Conservation (phyloP, 75 land plant species). For the Picea glauca region DNA sequence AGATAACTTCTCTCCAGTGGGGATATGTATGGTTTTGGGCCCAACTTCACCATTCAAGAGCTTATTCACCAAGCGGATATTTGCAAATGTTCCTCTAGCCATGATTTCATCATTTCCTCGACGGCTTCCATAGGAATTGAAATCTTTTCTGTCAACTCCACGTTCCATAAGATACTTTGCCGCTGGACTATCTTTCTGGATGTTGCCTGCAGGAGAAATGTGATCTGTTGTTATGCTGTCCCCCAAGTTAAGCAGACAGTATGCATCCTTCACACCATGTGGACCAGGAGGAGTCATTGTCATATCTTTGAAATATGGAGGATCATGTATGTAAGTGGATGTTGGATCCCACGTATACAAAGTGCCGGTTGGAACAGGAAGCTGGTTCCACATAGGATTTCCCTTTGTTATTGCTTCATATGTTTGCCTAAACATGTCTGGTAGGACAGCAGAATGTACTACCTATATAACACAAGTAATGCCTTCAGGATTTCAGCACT, state of each 20-base stretch:
- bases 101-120: conserved; percentile 97
- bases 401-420: conserved; percentile 90
- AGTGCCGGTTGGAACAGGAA: conserved; percentile 60
- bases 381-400: conserved; percentile 83
- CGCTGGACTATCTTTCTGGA: conserved; percentile 94
- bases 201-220: conserved; percentile 93
- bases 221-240: conserved; percentile 94
- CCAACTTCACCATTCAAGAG: conserved; percentile 91
- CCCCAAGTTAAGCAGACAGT: conserved; percentile 87
- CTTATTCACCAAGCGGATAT: conserved; percentile 91
- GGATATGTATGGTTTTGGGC: conserved; percentile 85
- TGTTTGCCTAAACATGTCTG: conserved; percentile 88
- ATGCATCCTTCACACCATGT: conserved; percentile 82
- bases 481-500: background rate
- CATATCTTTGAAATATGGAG: conserved; percentile 90
- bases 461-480: conserved; percentile 36
- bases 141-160: conserved; percentile 80
- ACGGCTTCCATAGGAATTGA: conserved; percentile 88
- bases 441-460: conserved; percentile 76
- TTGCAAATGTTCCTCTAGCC: conserved; percentile 96
- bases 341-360: conserved; percentile 84
- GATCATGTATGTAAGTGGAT: conserved; percentile 94
- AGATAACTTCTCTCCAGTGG: conserved; percentile 78
- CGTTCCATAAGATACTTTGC: conserved; percentile 86
- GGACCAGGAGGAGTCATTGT: conserved; percentile 83